Percentiles rank a stretch among this genome's conserved stretches.
Conservation (phyloP, 192 early-diverging fungal species). For the Helicostylum pulchrum region DNA sequence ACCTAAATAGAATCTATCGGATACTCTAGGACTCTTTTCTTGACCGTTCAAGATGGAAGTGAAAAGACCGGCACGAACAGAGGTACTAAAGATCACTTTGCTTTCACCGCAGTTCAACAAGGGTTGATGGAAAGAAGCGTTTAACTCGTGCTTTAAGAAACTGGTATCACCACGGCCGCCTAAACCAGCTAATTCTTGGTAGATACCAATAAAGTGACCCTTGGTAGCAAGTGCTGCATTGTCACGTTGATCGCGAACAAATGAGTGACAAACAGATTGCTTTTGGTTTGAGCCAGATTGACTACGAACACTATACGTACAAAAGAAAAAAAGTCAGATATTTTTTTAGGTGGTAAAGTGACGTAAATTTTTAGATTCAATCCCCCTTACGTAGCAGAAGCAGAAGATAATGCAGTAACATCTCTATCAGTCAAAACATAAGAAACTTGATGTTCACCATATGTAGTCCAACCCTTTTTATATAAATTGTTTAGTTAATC, state of each 20-base stretch:
- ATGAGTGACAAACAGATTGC: slow-evolving; percentile 66
- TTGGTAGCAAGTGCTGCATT: slow-evolving; percentile 70
- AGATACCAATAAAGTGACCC: slow-evolving; percentile 53
- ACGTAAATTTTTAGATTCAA: background rate
- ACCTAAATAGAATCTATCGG: slow-evolving; percentile 88
- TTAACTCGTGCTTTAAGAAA: slow-evolving; percentile 68
- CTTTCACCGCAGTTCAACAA: slow-evolving; percentile 1
- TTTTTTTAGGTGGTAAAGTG: background rate
- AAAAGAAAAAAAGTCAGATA: background rate
- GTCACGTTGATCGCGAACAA: slow-evolving; percentile 72
- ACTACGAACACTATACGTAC: background rate
- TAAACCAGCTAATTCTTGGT: slow-evolving; percentile 76
- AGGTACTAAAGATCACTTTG: slow-evolving; percentile 31
- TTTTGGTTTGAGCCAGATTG: slow-evolving; percentile 53
- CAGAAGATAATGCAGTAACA: background rate
- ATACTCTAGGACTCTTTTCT: slow-evolving; percentile 53
- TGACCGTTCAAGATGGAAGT: slow-evolving; percentile 45
- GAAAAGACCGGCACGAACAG: slow-evolving; percentile 64
- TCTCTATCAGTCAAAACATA: slow-evolving; percentile 6
- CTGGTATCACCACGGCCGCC: slow-evolving; percentile 69
- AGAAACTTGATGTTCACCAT: slow-evolving; percentile 15
- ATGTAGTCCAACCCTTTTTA: background rate
- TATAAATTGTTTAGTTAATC: background rate
- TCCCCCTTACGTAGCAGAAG: slow-evolving; percentile 5
- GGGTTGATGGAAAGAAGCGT: slow-evolving; percentile 51